Conservation (phyloP, 2,329 filamentous ascomycete genomes). For the Dactylellina sp. region DNA sequence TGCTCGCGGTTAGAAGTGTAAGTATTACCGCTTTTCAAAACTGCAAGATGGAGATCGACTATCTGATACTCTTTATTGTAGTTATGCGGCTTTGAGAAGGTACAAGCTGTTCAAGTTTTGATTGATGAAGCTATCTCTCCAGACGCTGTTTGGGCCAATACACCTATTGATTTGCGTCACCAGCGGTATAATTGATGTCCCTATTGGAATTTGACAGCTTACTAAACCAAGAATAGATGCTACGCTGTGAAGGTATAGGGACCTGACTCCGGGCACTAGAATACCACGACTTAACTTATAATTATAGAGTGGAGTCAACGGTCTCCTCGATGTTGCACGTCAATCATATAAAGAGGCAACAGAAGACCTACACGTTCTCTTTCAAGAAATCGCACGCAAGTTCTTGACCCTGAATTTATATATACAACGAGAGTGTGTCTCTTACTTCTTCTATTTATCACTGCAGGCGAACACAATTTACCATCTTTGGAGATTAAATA, state of each 20-base stretch:
- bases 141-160: slow-evolving; percentile 80
- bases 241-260: slow-evolving; percentile 82
- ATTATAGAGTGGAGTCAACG: slow-evolving; percentile 78
- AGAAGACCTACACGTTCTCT: slow-evolving; percentile 78
- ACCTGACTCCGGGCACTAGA: too few relatives aligned
- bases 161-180: slow-evolving; percentile 85
- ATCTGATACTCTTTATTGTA: slow-evolving; percentile 59
- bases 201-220: background rate
- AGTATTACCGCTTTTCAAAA: slow-evolving; percentile 19
- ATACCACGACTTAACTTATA: too few relatives aligned
- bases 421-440: background rate
- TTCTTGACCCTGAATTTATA: background rate
- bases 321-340: slow-evolving; percentile 86
- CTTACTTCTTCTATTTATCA: background rate
- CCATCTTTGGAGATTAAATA: slow-evolving; percentile 77
- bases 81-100: slow-evolving; percentile 75
- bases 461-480: slow-evolving; percentile 31
- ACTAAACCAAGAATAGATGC: slow-evolving; percentile 64
- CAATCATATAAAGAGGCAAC: slow-evolving; percentile 91
- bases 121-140: slow-evolving; percentile 81
- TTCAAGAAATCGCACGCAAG: slow-evolving; percentile 75
- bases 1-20: slow-evolving; percentile 75
- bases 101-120: slow-evolving; percentile 71
- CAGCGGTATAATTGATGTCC: slow-evolving; percentile 74
- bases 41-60: slow-evolving; percentile 12